These are phyloP conservation scores for Sclerotinia spermophila DNA, from an alignment of 2,329 filamentous ascomycete species.

Conservation along the genomic window DNA sequence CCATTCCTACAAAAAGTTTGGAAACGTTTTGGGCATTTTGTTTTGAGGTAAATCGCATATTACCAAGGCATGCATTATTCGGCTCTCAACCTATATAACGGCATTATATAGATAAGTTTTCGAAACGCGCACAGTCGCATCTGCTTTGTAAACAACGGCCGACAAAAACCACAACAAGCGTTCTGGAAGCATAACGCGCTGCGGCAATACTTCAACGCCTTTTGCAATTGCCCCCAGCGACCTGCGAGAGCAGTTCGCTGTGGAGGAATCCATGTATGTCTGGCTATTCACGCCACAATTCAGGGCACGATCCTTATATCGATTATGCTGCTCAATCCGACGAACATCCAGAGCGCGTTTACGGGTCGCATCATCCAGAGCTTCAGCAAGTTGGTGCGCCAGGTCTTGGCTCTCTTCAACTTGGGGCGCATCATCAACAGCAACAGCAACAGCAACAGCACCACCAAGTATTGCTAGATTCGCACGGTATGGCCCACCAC, in stretches of 20 bases:
- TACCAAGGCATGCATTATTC: conserved; percentile 32
- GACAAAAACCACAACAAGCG: conserved; percentile 29
- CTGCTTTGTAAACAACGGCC: conserved; percentile 33
- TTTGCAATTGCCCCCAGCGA: conserved; percentile 54
- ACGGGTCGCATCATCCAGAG: conserved; percentile 48
- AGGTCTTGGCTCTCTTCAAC: conserved; percentile 34
- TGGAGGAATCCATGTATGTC: conserved; percentile 68
- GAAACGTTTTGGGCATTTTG: conserved; percentile 23
- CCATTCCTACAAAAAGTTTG: conserved; percentile 23
- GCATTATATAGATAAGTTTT: conserved; percentile 33
- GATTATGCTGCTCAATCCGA: conserved; percentile 67
- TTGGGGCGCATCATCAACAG: conserved; percentile 48
- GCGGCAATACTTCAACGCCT: conserved; percentile 35
- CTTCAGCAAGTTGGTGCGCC: conserved; percentile 35
- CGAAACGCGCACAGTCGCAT: conserved; percentile 33
- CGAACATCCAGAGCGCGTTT: conserved; percentile 60
- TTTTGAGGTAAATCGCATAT: conserved; percentile 31
- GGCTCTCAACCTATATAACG: conserved; percentile 35
- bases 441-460: conserved; percentile 48
- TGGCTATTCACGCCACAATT: conserved; percentile 61
- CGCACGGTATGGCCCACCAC: conserved; percentile 51
- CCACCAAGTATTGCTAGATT: conserved; percentile 54
- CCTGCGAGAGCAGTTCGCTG: conserved; percentile 73
- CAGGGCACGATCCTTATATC: conserved; percentile 58
- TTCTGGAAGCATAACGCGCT: conserved; percentile 34